Percentiles rank a stretch among this genome's conserved stretches.
Evolutionary conservation across 768 basidiomycete species (phyloP).

Genomic region (Aureoboletus auriporus): DNA sequence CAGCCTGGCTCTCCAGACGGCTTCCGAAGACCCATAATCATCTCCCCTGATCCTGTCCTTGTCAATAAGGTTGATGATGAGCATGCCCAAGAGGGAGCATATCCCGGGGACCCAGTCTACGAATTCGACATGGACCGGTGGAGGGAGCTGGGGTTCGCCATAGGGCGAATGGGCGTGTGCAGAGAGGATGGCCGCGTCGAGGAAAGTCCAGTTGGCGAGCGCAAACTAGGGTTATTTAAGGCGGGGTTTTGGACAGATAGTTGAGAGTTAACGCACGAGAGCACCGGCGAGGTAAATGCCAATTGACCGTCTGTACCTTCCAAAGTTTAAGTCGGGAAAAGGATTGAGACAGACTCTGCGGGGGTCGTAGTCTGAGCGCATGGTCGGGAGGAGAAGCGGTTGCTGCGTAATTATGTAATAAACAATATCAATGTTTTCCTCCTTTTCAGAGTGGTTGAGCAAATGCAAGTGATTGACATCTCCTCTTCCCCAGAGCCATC

Average conservation of each 20-base stretch:
- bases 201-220: constrained; percentile 90
- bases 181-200: constrained; percentile 90
- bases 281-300: constrained; percentile 92
- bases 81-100: constrained; percentile 86
- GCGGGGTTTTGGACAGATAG: background rate
- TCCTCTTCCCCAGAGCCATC: constrained; percentile 25
- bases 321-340: constrained; percentile 72
- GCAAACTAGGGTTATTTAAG: constrained; percentile 61
- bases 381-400: background rate
- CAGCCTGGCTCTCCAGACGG: constrained; percentile 88
- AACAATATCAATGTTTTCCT: background rate
- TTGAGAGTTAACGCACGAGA: constrained; percentile 54
- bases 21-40: constrained; percentile 76
- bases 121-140: constrained; percentile 81
- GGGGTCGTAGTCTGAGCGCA: constrained; percentile 75
- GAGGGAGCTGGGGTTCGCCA: constrained; percentile 62
- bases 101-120: constrained; percentile 98
- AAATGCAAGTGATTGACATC: constrained; percentile 24
- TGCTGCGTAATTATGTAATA: constrained; percentile 17
- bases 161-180: constrained; percentile 78
- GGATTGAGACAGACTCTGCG: constrained; percentile 84
- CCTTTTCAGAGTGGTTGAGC: background rate
- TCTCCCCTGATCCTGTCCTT: constrained; percentile 84
- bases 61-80: constrained; percentile 92
- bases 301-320: constrained; percentile 73